A percentile compares a stretch with the other conserved stretches of the same genome.
These are phyloP conservation scores for Circinella minor DNA, from an alignment of 371 early-diverging fungal species.

Conservation along the genomic window DNA sequence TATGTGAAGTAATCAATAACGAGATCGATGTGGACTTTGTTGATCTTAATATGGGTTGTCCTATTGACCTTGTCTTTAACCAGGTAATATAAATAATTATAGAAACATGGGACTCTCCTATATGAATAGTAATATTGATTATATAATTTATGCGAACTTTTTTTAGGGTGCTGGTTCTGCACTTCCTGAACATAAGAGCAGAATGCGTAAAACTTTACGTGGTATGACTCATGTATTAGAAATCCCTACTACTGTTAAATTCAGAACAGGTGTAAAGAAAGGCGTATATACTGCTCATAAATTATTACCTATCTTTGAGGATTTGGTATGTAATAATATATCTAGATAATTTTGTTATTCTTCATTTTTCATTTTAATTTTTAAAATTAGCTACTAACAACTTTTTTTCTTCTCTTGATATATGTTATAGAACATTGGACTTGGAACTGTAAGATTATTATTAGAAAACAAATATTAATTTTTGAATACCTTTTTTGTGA, in stretches of 20 bases:
- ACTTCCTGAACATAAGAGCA: slow-evolving; percentile 69
- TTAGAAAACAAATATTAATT: background rate
- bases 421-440: slow-evolving; percentile 36
- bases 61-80: slow-evolving; percentile 87
- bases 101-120: background rate
- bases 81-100: slow-evolving; percentile 34
- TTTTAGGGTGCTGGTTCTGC: slow-evolving; percentile 87
- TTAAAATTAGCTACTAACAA: too few relatives aligned
- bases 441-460: slow-evolving; percentile 48
- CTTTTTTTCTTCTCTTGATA: background rate
- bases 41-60: slow-evolving; percentile 96
- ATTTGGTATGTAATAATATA: slow-evolving; percentile 55
- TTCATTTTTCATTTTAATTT: too few relatives aligned
- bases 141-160: background rate
- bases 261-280: slow-evolving; percentile 82
- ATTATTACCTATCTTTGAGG: slow-evolving; percentile 70
- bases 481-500: too few relatives aligned
- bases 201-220: slow-evolving; percentile 76
- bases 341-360: background rate
- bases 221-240: slow-evolving; percentile 75
- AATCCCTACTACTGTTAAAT: slow-evolving; percentile 90
- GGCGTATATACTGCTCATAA: slow-evolving; percentile 73
- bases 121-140: too few relatives aligned
- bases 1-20: slow-evolving; percentile 73
- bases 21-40: slow-evolving; percentile 88